These are phyloP conservation scores for Geranomyces michiganensis DNA, from an alignment of 192 early-diverging fungal genomes.

Conservation along the genomic window DNA sequence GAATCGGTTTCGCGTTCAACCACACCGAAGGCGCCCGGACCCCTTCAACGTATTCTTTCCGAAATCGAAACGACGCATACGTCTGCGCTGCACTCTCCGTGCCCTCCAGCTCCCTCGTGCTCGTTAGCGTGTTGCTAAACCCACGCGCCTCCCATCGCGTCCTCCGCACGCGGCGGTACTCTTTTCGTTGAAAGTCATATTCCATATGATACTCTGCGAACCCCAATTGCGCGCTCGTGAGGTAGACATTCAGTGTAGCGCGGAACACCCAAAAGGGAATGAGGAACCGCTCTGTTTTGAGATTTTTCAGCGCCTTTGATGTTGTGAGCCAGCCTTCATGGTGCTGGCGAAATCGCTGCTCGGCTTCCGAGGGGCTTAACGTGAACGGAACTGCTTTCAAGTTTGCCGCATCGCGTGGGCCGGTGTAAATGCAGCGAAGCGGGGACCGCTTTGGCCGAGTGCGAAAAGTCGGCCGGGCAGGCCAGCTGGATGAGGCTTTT, in stretches of 20 bases:
- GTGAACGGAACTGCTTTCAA: conserved; percentile 21
- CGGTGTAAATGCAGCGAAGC: neutral
- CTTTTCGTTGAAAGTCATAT: conserved; percentile 15
- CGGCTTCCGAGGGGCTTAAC: conserved; percentile 8
- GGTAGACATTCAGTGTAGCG: conserved; percentile 11
- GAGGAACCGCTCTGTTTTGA: conserved; percentile 20
- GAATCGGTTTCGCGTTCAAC: conserved; percentile 13
- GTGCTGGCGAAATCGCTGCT: conserved; percentile 9
- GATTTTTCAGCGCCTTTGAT: conserved; percentile 3
- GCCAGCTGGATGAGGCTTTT: no score
- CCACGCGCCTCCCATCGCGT: conserved; percentile 12
- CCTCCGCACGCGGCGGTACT: conserved; percentile 20
- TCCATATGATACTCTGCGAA: conserved; percentile 5
- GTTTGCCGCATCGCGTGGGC: neutral
- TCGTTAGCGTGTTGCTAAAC: conserved; percentile 2
- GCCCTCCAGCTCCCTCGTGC: conserved; percentile 6
- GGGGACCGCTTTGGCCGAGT: neutral
- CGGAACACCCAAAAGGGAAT: conserved; percentile 30
- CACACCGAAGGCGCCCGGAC: conserved; percentile 10
- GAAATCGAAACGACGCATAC: conserved; percentile 27
- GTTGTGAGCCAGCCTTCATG: conserved; percentile 29
- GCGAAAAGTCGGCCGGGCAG: no score
- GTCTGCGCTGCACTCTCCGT: conserved; percentile 10
- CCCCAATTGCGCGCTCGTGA: conserved; percentile 17
- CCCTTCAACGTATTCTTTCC: conserved; percentile 25